A percentile compares a stretch with the other conserved stretches of the same genome.
phyloP scores from a whole-genome alignment of 1,139 yeast genomes.

The Kodamaea suecica region DNA sequence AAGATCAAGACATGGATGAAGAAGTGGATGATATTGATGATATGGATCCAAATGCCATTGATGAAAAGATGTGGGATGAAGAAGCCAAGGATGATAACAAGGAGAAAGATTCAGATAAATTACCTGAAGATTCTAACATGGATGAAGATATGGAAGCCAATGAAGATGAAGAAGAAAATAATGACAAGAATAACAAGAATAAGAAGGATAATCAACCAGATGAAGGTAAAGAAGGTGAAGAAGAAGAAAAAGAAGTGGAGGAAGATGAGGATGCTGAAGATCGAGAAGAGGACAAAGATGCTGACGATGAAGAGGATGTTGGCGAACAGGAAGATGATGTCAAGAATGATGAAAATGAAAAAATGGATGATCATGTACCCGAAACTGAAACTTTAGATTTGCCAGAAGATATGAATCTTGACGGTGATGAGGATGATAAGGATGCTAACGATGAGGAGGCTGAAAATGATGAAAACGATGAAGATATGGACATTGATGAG shows the following conservation, averaged over 20 bases:
- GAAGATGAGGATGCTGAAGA: slow-evolving; percentile 31
- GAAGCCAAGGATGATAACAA: slow-evolving; percentile 73
- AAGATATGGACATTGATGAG: slow-evolving; percentile 64
- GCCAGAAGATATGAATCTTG: slow-evolving; percentile 84
- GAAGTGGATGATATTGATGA: slow-evolving; percentile 89
- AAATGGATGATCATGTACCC: slow-evolving; percentile 68
- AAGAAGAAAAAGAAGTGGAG: slow-evolving; percentile 28
- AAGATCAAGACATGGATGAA: slow-evolving; percentile 66
- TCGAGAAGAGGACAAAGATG: slow-evolving; percentile 32
- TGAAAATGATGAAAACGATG: slow-evolving; percentile 24
- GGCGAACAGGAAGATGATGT: slow-evolving; percentile 81
- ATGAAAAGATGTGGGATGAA: slow-evolving; percentile 99
- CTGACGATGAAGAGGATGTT: slow-evolving; percentile 59
- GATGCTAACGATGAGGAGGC: slow-evolving; percentile 36
- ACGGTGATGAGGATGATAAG: slow-evolving; percentile 60
- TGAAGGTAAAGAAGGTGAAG: slow-evolving; percentile 29
- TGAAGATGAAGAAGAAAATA: slow-evolving; percentile 43
- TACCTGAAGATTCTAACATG: slow-evolving; percentile 55
- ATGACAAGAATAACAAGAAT: slow-evolving; percentile 27
- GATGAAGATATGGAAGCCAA: slow-evolving; percentile 65
- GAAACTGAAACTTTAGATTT: slow-evolving; percentile 78
- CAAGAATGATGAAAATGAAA: slow-evolving; percentile 66
- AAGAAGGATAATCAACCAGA: slow-evolving; percentile 37
- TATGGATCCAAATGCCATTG: slow-evolving; percentile 90
- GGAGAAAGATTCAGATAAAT: slow-evolving; percentile 68